Evolutionary conservation across 352 stramenopile genomes (phyloP).

Genomic region (Phytophthora pinifolia): DNA sequence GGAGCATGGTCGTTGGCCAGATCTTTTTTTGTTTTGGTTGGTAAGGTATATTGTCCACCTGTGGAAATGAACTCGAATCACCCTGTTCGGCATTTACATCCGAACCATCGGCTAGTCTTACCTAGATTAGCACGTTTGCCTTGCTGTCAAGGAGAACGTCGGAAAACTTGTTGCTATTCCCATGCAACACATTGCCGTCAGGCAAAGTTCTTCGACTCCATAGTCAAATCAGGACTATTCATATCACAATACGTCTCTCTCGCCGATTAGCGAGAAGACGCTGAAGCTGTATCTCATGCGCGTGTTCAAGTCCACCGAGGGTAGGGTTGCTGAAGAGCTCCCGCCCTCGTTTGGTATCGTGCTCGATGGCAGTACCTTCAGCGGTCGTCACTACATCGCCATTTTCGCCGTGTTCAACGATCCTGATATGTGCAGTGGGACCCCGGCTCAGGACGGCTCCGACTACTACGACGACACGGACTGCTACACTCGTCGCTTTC

Average conservation of each 20-base stretch:
- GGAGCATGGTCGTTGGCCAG: no score
- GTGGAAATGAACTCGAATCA: no score
- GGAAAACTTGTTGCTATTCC: no score
- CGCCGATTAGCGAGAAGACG: slow-evolving; percentile 4
- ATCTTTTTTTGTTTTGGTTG: no score
- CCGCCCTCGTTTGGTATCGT: slow-evolving; percentile 16
- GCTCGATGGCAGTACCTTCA: slow-evolving; percentile 11
- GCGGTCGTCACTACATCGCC: slow-evolving; percentile 16
- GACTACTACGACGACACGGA: slow-evolving; percentile 24
- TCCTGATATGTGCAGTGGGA: background rate
- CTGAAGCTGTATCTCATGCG: slow-evolving; percentile 6
- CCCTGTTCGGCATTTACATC: no score
- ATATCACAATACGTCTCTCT: background rate
- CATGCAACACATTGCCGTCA: no score
- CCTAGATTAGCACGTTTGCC: no score
- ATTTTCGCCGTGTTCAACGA: slow-evolving; percentile 24
- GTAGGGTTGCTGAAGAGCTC: slow-evolving; percentile 6
- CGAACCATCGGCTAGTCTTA: no score
- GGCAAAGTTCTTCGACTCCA: no score
- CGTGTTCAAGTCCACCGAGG: background rate
- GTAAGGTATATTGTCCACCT: no score
- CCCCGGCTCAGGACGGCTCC: background rate
- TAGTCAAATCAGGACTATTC: no score
- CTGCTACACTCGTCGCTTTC: slow-evolving; percentile 16
- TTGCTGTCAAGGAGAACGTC: no score